These are phyloP conservation scores for Lentinula boryana DNA, from an alignment of 768 basidiomycete species.

Conservation along the genomic window DNA sequence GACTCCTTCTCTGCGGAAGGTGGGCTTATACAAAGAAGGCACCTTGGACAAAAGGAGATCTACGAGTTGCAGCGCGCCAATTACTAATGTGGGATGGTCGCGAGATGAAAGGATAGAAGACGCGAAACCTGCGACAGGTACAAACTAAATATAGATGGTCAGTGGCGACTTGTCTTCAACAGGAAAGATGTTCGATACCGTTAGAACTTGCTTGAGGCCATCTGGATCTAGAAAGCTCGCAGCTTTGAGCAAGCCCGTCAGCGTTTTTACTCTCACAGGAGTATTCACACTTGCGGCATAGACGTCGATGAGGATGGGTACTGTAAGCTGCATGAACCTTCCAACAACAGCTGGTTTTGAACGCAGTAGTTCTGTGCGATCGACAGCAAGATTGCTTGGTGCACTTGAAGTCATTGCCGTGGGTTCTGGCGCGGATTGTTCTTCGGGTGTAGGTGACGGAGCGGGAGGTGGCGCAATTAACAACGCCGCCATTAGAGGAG, in stretches of 20 bases:
- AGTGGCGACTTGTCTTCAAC: constrained; percentile 4
- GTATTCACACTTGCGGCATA: constrained; percentile 95
- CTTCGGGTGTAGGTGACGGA: constrained; percentile 21
- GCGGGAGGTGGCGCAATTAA: constrained; percentile 19
- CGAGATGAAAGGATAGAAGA: constrained; percentile 90
- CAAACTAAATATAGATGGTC: constrained; percentile 48
- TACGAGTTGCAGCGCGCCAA: constrained; percentile 87
- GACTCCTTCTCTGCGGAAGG: constrained; percentile 92
- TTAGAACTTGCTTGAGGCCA: constrained; percentile 69
- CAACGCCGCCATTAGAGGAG: constrained; percentile 18
- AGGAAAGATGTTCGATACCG: constrained; percentile 41
- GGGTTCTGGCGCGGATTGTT: constrained; percentile 18
- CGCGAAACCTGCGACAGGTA: constrained; percentile 92
- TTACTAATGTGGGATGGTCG: constrained; percentile 83
- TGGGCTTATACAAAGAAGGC: constrained; percentile 77
- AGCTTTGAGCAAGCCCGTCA: constrained; percentile 85
- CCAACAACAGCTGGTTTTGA: constrained; percentile 71
- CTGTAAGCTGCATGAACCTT: constrained; percentile 81
- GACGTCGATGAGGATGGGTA: constrained; percentile 96
- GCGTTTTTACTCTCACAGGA: constrained; percentile 81
- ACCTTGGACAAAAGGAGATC: constrained; percentile 86
- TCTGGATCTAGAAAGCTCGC: constrained; percentile 82
- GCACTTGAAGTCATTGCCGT: constrained; percentile 19
- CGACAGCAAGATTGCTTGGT: constrained; percentile 32
- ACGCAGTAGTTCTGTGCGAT: constrained; percentile 71